Evolutionary conservation across 2,329 filamentous ascomycete species (phyloP).

Genomic region (Alternaria gansuensis): DNA sequence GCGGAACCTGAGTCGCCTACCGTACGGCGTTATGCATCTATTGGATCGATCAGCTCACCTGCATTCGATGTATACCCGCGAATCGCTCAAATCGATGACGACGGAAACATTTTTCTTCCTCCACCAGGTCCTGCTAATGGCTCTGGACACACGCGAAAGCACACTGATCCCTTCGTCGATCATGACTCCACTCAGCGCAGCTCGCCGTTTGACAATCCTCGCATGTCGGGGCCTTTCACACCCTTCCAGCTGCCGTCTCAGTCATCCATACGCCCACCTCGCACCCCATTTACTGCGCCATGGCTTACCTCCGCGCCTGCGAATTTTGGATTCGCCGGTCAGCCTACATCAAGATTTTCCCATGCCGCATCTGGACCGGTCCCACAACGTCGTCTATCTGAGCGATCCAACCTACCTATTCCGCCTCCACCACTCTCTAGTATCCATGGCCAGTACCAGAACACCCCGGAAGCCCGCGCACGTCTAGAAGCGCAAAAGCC

Average conservation of each 20-base stretch:
- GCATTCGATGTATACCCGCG: slow-evolving; percentile 7
- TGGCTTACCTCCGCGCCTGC: neutral
- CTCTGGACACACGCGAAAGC: slow-evolving; percentile 9
- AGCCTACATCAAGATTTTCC: neutral
- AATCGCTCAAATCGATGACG: neutral
- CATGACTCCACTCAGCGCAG: neutral
- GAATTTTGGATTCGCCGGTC: neutral
- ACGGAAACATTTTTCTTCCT: neutral
- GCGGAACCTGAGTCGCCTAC: neutral
- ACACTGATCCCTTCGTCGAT: slow-evolving; percentile 21
- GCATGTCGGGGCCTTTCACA: neutral
- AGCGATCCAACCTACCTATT: slow-evolving; percentile 5
- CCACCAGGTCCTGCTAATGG: neutral
- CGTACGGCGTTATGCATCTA: neutral
- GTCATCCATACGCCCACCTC: neutral
- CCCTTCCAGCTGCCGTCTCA: neutral
- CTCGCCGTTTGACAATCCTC: neutral
- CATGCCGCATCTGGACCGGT: neutral
- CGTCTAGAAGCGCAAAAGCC: slow-evolving; percentile 18
- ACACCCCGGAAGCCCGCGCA: neutral
- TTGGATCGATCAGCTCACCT: neutral
- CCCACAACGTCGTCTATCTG: neutral
- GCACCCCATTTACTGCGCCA: neutral
- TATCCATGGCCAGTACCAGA: neutral
- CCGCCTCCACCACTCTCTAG: slow-evolving; percentile 14